Conservation (phyloP, 2,329 filamentous ascomycete species). For the Botrytis fragariae region DNA sequence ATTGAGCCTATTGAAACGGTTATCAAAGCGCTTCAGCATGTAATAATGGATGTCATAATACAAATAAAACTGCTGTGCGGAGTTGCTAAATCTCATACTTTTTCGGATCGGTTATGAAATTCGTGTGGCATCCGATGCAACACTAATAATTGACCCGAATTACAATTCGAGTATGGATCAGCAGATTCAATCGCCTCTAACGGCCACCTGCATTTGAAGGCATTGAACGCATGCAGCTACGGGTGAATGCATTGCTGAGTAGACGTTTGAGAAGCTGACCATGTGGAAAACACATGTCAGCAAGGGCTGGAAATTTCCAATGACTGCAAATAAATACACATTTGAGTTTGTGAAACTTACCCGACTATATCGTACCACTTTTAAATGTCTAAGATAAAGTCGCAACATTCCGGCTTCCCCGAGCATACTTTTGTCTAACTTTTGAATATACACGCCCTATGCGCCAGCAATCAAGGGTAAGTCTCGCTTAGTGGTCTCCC, state of each 20-base stretch:
- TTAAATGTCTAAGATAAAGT: neutral
- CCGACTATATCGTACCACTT: neutral
- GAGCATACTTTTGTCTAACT: conserved; percentile 12
- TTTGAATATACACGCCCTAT: conserved; percentile 18
- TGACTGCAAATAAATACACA: neutral
- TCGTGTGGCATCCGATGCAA: conserved; percentile 11
- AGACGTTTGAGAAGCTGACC: conserved; percentile 10
- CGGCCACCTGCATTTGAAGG: conserved; percentile 10
- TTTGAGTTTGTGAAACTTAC: neutral
- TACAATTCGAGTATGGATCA: neutral
- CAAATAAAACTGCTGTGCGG: conserved; percentile 11
- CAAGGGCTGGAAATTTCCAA: conserved; percentile 5
- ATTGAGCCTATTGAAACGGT: conserved; percentile 3
- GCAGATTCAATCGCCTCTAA: neutral
- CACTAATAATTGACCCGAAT: neutral
- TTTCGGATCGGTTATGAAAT: conserved; percentile 13
- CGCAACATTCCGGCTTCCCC: conserved; percentile 11
- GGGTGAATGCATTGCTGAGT: conserved; percentile 1
- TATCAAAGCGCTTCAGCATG: conserved; percentile 13
- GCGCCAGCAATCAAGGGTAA: neutral
- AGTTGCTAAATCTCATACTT: neutral
- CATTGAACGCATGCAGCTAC: neutral
- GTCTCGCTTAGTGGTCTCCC: neutral
- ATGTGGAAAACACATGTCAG: conserved; percentile 15
- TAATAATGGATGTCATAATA: conserved; percentile 10